A percentile compares a stretch with the other conserved stretches of the same genome.
These are phyloP conservation scores for Misopates orontium DNA, from an alignment of 257 asterid species.

Conservation along the genomic window DNA sequence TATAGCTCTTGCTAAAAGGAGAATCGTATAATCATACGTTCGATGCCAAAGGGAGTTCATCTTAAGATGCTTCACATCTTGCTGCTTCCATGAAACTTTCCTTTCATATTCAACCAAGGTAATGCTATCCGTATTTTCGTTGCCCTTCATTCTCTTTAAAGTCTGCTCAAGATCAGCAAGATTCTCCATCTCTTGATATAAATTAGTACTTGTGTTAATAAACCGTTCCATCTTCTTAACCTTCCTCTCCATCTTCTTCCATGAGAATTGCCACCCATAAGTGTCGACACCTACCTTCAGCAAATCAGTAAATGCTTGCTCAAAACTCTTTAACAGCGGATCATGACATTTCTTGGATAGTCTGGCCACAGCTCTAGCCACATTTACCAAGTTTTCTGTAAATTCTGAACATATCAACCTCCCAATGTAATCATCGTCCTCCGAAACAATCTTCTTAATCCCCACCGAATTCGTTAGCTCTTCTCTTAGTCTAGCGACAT, in stretches of 20 bases:
- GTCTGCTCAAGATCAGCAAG: constrained; percentile 82
- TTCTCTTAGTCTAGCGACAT: constrained; percentile 62
- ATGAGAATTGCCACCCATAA: constrained; percentile 64
- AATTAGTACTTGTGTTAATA: constrained; percentile 46
- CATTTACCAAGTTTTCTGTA: constrained; percentile 60
- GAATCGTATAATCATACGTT: constrained; percentile 70
- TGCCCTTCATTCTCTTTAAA: constrained; percentile 66
- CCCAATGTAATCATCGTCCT: constrained; percentile 64
- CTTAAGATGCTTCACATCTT: constrained; percentile 72
- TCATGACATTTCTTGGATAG: constrained; percentile 74
- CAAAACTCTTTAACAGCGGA: constrained; percentile 73
- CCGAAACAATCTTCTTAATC: constrained; percentile 64
- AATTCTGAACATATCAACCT: constrained; percentile 64
- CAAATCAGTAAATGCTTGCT: constrained; percentile 72
- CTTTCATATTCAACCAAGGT: constrained; percentile 80
- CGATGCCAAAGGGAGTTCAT: constrained; percentile 73
- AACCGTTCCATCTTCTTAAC: constrained; percentile 72
- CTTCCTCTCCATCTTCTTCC: constrained; percentile 79
- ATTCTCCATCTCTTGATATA: constrained; percentile 81
- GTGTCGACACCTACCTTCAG: constrained; percentile 48
- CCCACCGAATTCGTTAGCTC: constrained; percentile 67
- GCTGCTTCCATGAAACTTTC: constrained; percentile 70
- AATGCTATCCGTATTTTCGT: constrained; percentile 56
- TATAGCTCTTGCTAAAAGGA: constrained; percentile 71
- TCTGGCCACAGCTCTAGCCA: constrained; percentile 62